Evolutionary conservation across 192 early-diverging fungal genomes (phyloP).

Genomic region (Spizellomyces sp.): DNA sequence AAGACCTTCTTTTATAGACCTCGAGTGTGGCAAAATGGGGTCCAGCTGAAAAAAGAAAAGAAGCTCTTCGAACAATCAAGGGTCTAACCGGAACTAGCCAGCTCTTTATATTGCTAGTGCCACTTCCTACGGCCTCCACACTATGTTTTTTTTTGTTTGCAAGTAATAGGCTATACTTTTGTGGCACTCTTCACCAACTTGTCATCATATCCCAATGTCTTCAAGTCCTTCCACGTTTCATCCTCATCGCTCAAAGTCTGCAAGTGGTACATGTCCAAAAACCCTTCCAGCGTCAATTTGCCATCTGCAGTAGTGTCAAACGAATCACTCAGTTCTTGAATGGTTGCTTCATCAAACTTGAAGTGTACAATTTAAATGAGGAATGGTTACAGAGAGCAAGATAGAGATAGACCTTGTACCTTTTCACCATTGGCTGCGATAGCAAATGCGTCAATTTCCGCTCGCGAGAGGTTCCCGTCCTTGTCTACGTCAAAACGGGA

Average conservation of each 20-base stretch:
- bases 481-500: constrained; percentile 62
- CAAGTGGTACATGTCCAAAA: constrained; percentile 70
- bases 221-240: constrained; percentile 77
- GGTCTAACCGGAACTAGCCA: too few species aligned
- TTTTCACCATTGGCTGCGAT: constrained; percentile 60
- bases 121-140: too few species aligned
- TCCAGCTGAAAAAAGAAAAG: too few species aligned
- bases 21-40: too few species aligned
- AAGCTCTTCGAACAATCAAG: too few species aligned
- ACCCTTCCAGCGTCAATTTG: constrained; percentile 67
- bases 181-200: constrained; percentile 55
- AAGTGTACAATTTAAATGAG: neutral
- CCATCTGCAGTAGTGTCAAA: constrained; percentile 69
- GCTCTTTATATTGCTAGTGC: too few species aligned
- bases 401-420: constrained; percentile 28
- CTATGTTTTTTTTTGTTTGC: too few species aligned
- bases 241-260: constrained; percentile 43
- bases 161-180: too few species aligned
- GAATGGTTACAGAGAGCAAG: neutral
- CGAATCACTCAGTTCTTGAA: constrained; percentile 65
- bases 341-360: constrained; percentile 42
- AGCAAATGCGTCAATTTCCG: constrained; percentile 60
- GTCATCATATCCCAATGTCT: constrained; percentile 68
- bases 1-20: too few species aligned
- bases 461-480: constrained; percentile 55